Evolutionary conservation across 148 eudicot genomes (phyloP), one percentile per base, ranked within the genome.

Genomic region (Chenopodium formosanum): DNA sequence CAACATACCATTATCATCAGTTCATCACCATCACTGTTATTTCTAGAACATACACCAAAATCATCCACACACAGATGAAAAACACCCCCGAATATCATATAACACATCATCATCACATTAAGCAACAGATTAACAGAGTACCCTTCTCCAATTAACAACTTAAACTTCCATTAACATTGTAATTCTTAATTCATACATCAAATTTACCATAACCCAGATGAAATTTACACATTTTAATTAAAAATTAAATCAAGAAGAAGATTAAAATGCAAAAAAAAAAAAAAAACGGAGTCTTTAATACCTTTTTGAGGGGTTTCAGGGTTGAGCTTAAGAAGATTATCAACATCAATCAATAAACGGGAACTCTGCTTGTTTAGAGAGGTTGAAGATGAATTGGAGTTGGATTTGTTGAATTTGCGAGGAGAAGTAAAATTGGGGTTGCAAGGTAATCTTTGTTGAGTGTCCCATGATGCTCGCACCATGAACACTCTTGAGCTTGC

Each of bases 381-480:
- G 11, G 78, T 78, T 64, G 86, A 77, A 62, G 37, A 56, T 44
- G 84, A 80, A 72, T 70, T 14, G 0, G 82, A 7, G 9, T 77
- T 44, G 31, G 85, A 79, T 72, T 79, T 83, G 22, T 52, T 73
- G 78, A 83, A 75, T 86, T 77, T 89, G 78, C 80, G 85, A 74
- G 85, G 91, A 37, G 80, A 34, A 34, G 3, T 34, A 34, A 34
- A 88, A 77, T 83, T 91, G 82, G 78, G 97, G 63, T 89, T 92
- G 93, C 92, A 92, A 12, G 93, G 82, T 17, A 88, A 82, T 69
- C 88, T 89, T 75, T 90, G 90, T 6, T 83, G 91, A 44, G 89
- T 89, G 87, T 94, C 94, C 85, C 87, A 87, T 79, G 97, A 89
- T 1, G 83, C 90, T 86, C 83, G 85, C 53, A 88, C 86, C 64